Evolutionary conservation across 2,329 filamentous ascomycete species (phyloP), one percentile per base, ranked within the genome.

Genomic region (Calonectria ilicicola): DNA sequence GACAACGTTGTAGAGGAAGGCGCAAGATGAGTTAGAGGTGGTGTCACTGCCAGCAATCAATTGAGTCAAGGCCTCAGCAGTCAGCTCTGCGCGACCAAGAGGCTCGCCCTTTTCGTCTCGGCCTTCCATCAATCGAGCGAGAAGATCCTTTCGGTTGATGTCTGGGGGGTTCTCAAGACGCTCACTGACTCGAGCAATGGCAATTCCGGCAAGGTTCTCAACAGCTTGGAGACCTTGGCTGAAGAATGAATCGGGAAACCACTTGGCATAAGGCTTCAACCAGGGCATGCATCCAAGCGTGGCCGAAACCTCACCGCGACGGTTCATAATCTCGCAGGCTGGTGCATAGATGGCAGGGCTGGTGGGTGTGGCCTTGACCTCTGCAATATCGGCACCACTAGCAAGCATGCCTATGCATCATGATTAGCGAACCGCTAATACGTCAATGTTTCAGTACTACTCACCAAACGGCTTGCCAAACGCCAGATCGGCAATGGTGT

Each of bases 291-390:
- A 94, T 4, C 95, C 95, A 1, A 98, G 88, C 0, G 95, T 92
- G 10, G 92, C 94, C 3, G 93, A 96, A 29, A 98, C 95, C 81
- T 98, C 95, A 65, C 95, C 96, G 46, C 95, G 90, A 14, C 95
- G 91, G 85, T 98, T 98, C 75, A 98, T 88, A 14, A 98, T 96
- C 84, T 98, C 92, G 70, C 98, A 94, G n/a, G 95, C 96, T 1
- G 93, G 90, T 0, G 93, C 93, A 78, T 93, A 95, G 42, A 91
- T 90, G 9, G 93, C 89, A 3, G 90, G 87, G 2, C 89, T 87
- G 74, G 91, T 87, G 0, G 92, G 90, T 0, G 88, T 89, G 72
- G 85, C 85, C 47, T 92, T 89, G 58, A 96, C 91, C 82, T 96
- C 94, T 8, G 94, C 93, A 53, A 95, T 88, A 82, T 97, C 95